Evolutionary conservation across 176 grass and related monocot species (phyloP).

Genomic region (Neostapfia colusana): DNA sequence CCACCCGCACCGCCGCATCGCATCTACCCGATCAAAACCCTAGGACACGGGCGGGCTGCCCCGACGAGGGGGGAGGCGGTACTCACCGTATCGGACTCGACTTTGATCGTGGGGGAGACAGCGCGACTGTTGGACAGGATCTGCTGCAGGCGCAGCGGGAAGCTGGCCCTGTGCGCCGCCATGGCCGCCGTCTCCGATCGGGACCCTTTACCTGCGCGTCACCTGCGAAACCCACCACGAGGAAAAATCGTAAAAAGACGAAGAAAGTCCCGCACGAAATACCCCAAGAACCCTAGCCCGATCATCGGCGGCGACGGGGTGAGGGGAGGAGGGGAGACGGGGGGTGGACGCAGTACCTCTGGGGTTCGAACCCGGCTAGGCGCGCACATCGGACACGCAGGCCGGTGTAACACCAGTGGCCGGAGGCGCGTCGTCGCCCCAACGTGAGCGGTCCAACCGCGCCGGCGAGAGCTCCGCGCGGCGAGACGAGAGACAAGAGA

Average conservation of each 20-base stretch:
- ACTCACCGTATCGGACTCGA: constrained; percentile 88
- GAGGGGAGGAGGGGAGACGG: neutral
- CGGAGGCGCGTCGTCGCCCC: no score
- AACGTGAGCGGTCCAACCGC: no score
- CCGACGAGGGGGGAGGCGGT: neutral
- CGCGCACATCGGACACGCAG: constrained; percentile 51
- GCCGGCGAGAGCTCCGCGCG: no score
- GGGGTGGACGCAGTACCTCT: constrained; percentile 35
- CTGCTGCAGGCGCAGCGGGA: constrained; percentile 92
- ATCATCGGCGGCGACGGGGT: constrained; percentile 28
- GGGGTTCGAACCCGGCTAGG: constrained; percentile 41
- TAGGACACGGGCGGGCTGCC: constrained; percentile 20
- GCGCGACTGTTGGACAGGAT: constrained; percentile 75
- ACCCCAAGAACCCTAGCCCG: constrained; percentile 53
- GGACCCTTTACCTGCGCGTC: constrained; percentile 47
- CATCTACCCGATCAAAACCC: constrained; percentile 32
- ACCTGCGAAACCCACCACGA: constrained; percentile 35
- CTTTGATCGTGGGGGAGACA: constrained; percentile 71
- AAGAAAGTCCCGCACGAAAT: constrained; percentile 18
- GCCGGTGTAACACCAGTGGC: no score
- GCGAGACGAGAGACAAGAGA: neutral
- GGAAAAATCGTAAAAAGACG: constrained; percentile 26
- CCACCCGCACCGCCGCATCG: neutral
- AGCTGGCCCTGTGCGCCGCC: constrained; percentile 78
- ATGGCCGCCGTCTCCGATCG: constrained; percentile 55